Percentiles rank a stretch among this genome's conserved stretches.
Evolutionary conservation across 2,329 filamentous ascomycete species (phyloP).

Genomic region (Ophiocordyceps camponoti-leonardi): DNA sequence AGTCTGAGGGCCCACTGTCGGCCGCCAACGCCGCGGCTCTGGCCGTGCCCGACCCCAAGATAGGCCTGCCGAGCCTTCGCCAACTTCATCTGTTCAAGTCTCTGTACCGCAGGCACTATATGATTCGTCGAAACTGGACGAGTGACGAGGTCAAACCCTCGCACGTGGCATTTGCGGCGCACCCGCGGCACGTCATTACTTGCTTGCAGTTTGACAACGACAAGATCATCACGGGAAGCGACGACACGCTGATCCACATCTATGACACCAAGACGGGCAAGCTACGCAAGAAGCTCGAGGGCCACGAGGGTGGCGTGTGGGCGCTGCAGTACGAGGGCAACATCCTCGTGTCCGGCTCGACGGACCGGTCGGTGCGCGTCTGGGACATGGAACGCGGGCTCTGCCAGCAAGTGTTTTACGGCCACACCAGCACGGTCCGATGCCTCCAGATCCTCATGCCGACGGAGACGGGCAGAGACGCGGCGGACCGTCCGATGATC

Average conservation of each 20-base stretch:
- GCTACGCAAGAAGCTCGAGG: conserved; percentile 65
- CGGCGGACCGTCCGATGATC: conserved; percentile 62
- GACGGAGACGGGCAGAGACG: conserved; percentile 52
- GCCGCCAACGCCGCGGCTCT: conserved; percentile 71
- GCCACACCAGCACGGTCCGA: conserved; percentile 91
- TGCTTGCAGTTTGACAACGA: conserved; percentile 96
- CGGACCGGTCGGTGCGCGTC: conserved; percentile 92
- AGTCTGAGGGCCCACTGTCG: conserved; percentile 68
- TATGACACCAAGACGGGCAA: conserved; percentile 94
- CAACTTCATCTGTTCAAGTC: conserved; percentile 92
- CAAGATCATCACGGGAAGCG: conserved; percentile 94
- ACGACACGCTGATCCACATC: conserved; percentile 94
- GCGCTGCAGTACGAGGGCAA: conserved; percentile 93
- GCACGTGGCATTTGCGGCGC: conserved; percentile 91
- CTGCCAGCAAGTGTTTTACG: conserved; percentile 91
- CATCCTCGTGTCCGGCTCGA: conserved; percentile 86
- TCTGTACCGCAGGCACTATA: conserved; percentile 79
- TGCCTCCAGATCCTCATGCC: conserved; percentile 92
- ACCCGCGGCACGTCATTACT: conserved; percentile 90
- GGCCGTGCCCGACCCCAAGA: conserved; percentile 64
- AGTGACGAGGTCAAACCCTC: conserved; percentile 66
- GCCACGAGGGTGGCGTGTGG: conserved; percentile 96
- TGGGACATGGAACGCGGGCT: conserved; percentile 93
- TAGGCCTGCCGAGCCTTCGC: conserved; percentile 63
- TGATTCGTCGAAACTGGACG: conserved; percentile 88